phyloP scores from a whole-genome alignment of 2,329 filamentous ascomycete species.

The Knoxdaviesia capensis region DNA sequence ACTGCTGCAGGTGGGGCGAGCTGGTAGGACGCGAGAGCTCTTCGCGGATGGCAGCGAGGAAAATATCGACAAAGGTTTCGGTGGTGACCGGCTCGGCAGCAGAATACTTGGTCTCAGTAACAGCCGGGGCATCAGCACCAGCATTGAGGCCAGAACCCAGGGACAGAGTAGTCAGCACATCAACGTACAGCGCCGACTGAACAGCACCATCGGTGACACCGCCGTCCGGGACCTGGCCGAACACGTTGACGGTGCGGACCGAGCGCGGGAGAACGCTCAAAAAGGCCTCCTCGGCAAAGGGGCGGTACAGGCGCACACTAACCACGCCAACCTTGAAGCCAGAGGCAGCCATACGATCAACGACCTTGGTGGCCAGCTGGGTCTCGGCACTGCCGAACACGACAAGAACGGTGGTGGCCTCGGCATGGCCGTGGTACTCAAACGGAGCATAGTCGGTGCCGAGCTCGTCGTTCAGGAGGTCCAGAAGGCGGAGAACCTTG shows the following conservation, averaged over 20 bases:
- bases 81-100: constrained; percentile 39
- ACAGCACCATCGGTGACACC: constrained; percentile 55
- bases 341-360: constrained; percentile 47
- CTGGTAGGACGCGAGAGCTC: neutral
- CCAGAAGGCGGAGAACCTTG: constrained; percentile 49
- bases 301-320: constrained; percentile 83
- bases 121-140: constrained; percentile 39
- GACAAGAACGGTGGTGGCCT: constrained; percentile 67
- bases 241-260: constrained; percentile 56
- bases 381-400: constrained; percentile 86
- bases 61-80: constrained; percentile 30
- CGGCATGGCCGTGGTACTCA: constrained; percentile 74
- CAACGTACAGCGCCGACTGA: constrained; percentile 77
- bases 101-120: constrained; percentile 80
- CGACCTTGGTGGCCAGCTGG: constrained; percentile 66
- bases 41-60: constrained; percentile 25
- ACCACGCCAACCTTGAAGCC: constrained; percentile 70
- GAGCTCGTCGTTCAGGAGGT: constrained; percentile 71
- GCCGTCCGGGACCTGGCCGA: constrained; percentile 66
- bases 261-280: constrained; percentile 60
- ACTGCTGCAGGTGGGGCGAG: constrained; percentile 35
- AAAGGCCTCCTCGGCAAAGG: constrained; percentile 90
- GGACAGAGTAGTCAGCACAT: constrained; percentile 67
- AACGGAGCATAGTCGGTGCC: constrained; percentile 86
- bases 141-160: constrained; percentile 39